Evolutionary conservation across 768 basidiomycete species (phyloP).

Genomic region (Agaricus bisporus): DNA sequence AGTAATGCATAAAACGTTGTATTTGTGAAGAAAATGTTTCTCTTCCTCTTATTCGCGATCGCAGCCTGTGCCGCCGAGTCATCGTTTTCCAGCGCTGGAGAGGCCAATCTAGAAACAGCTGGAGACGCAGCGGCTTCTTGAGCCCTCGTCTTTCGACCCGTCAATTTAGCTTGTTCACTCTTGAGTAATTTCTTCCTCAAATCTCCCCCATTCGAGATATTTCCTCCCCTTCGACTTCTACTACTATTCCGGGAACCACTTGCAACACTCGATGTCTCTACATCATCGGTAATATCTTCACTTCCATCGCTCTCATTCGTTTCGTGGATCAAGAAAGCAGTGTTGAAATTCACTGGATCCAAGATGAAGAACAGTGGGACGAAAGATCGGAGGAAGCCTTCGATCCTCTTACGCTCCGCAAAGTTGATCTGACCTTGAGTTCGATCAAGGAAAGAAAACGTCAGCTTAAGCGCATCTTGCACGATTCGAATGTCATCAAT

Average conservation of each 20-base stretch:
- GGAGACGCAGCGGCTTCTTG: conserved; percentile 45
- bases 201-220: conserved; percentile 42
- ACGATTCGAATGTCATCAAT: conserved; percentile 71
- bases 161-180: conserved; percentile 76
- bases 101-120: conserved; percentile 53
- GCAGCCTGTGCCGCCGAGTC: conserved; percentile 28
- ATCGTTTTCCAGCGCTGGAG: conserved; percentile 49
- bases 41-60: conserved; percentile 21
- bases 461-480: conserved; percentile 84
- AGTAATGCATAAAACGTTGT: conserved; percentile 83
- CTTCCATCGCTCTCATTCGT: conserved; percentile 49
- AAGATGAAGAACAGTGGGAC: conserved; percentile 75
- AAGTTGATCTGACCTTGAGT: conserved; percentile 68
- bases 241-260: conserved; percentile 6
- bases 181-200: conserved; percentile 76
- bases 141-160: conserved; percentile 49
- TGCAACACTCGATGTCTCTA: conserved; percentile 27
- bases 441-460: conserved; percentile 87
- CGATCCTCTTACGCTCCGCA: conserved; percentile 74
- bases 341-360: conserved; percentile 64
- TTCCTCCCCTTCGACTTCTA: conserved; percentile 8
- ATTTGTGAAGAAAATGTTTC: conserved; percentile 79
- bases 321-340: conserved; percentile 58
- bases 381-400: conserved; percentile 72
- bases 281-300: conserved; percentile 43